phyloP scores from a whole-genome alignment of 2,329 filamentous ascomycete genomes.

The Colletotrichum somersetense region DNA sequence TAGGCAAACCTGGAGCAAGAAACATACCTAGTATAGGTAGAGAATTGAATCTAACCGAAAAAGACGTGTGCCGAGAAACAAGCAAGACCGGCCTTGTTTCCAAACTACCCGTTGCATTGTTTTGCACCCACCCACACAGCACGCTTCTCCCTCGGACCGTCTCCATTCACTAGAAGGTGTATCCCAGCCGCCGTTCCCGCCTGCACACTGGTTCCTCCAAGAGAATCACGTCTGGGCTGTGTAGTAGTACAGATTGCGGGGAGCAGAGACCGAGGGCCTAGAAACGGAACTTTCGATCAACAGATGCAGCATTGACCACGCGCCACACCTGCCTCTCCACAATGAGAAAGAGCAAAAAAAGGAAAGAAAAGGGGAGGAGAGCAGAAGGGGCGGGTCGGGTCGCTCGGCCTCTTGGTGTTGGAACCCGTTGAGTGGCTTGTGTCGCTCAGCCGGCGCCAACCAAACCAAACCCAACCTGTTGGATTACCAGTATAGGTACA shows the following conservation, averaged over 20 bases:
- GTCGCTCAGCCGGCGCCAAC: constrained; percentile 1
- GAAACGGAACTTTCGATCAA: constrained; percentile 18
- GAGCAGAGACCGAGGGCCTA: constrained; percentile 4
- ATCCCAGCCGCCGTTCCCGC: constrained; percentile 9
- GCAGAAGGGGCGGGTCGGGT: not conserved
- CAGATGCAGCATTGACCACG: constrained; percentile 9
- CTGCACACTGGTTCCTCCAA: not conserved
- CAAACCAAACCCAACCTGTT: not conserved
- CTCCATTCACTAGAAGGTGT: constrained; percentile 1
- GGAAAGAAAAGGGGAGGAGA: no score
- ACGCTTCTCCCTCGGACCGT: not conserved
- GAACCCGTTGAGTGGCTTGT: constrained; percentile 15
- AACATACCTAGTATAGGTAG: no score
- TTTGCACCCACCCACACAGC: not conserved
- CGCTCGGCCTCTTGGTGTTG: not conserved
- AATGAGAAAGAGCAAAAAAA: not conserved
- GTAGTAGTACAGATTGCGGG: not conserved
- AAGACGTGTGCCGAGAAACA: not conserved
- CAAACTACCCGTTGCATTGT: constrained; percentile 28
- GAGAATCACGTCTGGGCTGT: not conserved
- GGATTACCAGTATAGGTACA: not conserved
- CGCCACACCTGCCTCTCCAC: constrained; percentile 13
- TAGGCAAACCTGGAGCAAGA: no score
- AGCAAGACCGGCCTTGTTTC: not conserved
- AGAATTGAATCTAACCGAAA: no score